A percentile compares a stretch with the other conserved stretches of the same genome.
Evolutionary conservation across 2,329 filamentous ascomycete genomes (phyloP).

Genomic region (Colletotrichum gloeosporioides): DNA sequence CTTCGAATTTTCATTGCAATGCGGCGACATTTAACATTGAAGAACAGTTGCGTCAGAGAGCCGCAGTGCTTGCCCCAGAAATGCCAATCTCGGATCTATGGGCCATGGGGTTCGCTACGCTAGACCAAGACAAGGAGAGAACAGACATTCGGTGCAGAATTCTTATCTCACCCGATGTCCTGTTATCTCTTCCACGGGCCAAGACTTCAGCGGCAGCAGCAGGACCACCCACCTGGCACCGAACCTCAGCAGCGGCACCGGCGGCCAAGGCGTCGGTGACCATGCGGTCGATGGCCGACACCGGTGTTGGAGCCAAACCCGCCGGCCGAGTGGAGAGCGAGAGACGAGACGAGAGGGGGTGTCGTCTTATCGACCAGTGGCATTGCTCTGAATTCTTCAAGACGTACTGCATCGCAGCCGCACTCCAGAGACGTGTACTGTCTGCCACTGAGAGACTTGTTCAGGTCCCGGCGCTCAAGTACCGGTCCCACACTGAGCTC

Average conservation of each 20-base stretch:
- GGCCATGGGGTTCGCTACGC: neutral
- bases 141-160: constrained; percentile 10
- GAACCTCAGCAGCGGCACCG: neutral
- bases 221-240: neutral
- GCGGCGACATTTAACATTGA: neutral
- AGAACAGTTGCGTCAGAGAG: neutral
- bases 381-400: neutral
- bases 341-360: neutral
- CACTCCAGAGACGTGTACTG: neutral
- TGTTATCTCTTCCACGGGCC: neutral
- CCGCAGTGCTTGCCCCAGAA: neutral
- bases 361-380: neutral
- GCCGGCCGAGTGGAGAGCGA: neutral
- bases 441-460: neutral
- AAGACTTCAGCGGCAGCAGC: neutral
- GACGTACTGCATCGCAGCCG: neutral
- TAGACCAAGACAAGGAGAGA: constrained; percentile 11
- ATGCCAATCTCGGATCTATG: neutral
- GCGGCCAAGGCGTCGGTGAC: neutral
- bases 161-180: neutral
- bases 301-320: neutral
- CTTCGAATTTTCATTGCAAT: neutral
- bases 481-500: neutral
- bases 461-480: neutral
- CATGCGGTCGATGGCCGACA: neutral